Base-by-base conservation (phyloP, 2,329 filamentous ascomycete species). In the Ceratocystis cacaofunesta region DNA sequence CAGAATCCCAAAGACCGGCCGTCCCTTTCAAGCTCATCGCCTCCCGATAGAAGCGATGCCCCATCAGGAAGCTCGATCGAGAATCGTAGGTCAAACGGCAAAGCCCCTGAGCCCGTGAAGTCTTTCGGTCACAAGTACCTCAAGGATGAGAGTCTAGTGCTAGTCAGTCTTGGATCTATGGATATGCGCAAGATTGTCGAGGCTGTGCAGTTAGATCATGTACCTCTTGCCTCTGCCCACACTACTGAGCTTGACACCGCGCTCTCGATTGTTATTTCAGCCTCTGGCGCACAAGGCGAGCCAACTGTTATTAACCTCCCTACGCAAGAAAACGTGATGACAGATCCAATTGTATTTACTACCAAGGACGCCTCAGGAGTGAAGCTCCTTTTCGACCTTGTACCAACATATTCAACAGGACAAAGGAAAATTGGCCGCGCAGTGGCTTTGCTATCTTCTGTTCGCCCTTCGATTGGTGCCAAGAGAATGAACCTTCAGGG, bases 101-200 rank as follows among this genome's bases (percentile, higher is more conserved):
- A 85, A 62, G 76, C 80, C 5, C 78, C 85, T 1, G 90, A 96
- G 69, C 87, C 92, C 4, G 83, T 97, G 69, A 97, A 97, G 76
- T 89, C 90, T 0, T 99, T 97, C 74, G 94, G 94, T 65, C 94
- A 99, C 78, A 85, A 92, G 64, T 99, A 97, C 75, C 81, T 99
- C 62, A 95, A 85, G 19, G 85, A 95, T 63, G 87, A 95, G 71
- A 89, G 89, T 68, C 86, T 99, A 79, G 84, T 99, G 3, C 80
- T 97, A 61, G 92, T 99, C 70, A 96, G 90, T 71, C 78, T 99
- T 7, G 94, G 94, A 0, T 92, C 90, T 0, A 96, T 96, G 89
- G 94, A 99, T 72, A 89, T 89, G 77, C 85, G 91, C 65, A 96
- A 94, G 75, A 82, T 84, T 43, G 78, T 87, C 4, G 84, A 90